A percentile compares a stretch with the other conserved stretches of the same genome.
Conservation (phyloP, 2,329 filamentous ascomycete species). For the Boeremia lycopersici region DNA sequence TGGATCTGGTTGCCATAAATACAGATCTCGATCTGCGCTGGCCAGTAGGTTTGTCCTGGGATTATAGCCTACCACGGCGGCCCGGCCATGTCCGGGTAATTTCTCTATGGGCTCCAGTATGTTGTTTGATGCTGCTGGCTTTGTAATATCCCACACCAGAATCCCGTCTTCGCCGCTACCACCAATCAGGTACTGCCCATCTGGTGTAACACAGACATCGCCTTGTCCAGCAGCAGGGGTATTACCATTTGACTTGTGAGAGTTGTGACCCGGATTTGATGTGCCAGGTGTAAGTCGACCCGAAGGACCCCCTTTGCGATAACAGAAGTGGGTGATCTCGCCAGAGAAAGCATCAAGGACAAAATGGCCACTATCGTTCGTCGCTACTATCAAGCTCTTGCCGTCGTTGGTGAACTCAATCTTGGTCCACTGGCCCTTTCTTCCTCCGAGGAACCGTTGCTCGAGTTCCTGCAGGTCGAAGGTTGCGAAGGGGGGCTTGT, state of each 20-base stretch:
- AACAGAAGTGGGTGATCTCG: conserved; percentile 73
- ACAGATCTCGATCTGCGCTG: conserved; percentile 80
- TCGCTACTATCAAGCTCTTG: conserved; percentile 82
- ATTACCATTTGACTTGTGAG: conserved; percentile 48
- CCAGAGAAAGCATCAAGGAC: conserved; percentile 93
- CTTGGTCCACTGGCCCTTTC: conserved; percentile 77
- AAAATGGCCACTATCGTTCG: conserved; percentile 83
- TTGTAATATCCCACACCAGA: conserved; percentile 80
- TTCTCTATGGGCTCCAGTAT: conserved; percentile 67
- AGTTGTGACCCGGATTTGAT: conserved; percentile 57
- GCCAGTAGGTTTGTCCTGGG: conserved; percentile 91
- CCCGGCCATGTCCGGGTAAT: conserved; percentile 66
- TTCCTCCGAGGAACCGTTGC: conserved; percentile 49
- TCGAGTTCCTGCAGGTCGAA: conserved; percentile 80
- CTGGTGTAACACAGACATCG: conserved; percentile 87
- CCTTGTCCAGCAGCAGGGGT: conserved; percentile 59
- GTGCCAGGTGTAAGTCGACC: conserved; percentile 54
- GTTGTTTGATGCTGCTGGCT: conserved; percentile 59
- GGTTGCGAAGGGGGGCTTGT: conserved; percentile 84
- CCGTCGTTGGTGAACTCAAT: conserved; percentile 97
- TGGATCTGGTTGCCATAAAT: conserved; percentile 56
- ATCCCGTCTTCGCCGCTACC: conserved; percentile 75
- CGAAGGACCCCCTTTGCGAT: conserved; percentile 52
- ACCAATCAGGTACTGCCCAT: conserved; percentile 86
- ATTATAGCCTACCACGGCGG: conserved; percentile 83